Evolutionary conservation across 306 rosid genomes (phyloP).

Genomic region (Coriaria nepalensis): DNA sequence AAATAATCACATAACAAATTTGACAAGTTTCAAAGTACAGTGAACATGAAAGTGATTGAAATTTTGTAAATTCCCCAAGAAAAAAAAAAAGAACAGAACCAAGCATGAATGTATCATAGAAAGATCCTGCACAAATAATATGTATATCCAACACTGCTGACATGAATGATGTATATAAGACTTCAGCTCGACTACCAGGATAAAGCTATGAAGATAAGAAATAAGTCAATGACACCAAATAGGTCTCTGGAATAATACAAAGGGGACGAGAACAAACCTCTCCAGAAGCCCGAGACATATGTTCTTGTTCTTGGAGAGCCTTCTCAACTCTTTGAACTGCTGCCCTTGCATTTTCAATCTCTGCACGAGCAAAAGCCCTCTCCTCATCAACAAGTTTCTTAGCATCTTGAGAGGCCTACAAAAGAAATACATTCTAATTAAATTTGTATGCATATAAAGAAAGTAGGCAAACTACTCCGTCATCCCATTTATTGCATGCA

Average conservation of each 20-base stretch:
- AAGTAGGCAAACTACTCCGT: background rate
- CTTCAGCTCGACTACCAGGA: too few relatives aligned
- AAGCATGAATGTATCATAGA: too few relatives aligned
- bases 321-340: conserved; percentile 87
- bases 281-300: conserved; percentile 51
- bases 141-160: too few relatives aligned
- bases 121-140: too few relatives aligned
- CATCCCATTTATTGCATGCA: background rate
- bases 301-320: conserved; percentile 77
- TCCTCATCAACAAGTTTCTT: conserved; percentile 77
- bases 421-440: conserved; percentile 18
- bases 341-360: conserved; percentile 85
- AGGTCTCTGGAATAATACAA: background rate
- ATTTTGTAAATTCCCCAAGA: too few relatives aligned
- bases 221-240: background rate
- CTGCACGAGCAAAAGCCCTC: conserved; percentile 91
- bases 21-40: background rate
- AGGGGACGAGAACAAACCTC: conserved; percentile 43
- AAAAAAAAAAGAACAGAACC: too few relatives aligned
- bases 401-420: conserved; percentile 92
- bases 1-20: background rate
- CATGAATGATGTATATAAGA: too few relatives aligned
- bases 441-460: conserved; percentile 1
- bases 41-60: background rate
- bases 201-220: too few relatives aligned